Evolutionary conservation across 23 red algal genomes (phyloP).

Genomic region (Gracilaria domingensis): DNA sequence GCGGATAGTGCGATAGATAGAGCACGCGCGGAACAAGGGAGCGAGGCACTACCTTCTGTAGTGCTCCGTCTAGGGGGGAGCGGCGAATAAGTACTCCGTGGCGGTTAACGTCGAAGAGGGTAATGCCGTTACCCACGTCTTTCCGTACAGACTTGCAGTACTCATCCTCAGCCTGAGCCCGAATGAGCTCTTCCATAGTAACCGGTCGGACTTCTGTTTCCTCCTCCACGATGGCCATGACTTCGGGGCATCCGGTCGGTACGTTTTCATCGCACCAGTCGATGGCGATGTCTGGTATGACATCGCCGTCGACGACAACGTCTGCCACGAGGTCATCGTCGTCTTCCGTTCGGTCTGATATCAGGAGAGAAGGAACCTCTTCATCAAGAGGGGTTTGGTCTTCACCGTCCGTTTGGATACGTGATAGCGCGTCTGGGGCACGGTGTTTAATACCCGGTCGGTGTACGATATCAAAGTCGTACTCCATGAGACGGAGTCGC

Average conservation of each 20-base stretch:
- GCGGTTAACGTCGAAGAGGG: conserved; percentile 6
- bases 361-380: conserved; percentile 21
- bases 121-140: neutral
- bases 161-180: conserved; percentile 22
- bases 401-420: conserved; percentile 25
- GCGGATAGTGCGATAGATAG: conserved; percentile 27
- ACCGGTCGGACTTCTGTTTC: neutral
- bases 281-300: neutral
- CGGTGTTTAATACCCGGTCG: conserved; percentile 22
- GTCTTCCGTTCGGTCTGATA: neutral
- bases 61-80: neutral
- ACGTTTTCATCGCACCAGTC: neutral
- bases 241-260: neutral
- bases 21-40: neutral
- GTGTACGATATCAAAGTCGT: conserved; percentile 50
- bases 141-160: conserved; percentile 18
- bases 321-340: neutral
- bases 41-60: neutral
- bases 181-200: conserved; percentile 17
- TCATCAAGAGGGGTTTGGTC: conserved; percentile 2
- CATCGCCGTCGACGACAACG: neutral
- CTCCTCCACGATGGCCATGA: neutral
- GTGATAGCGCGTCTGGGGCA: conserved; percentile 5
- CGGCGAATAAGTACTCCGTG: neutral
- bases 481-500: conserved; percentile 25